Base-by-base conservation (phyloP, 1,284 basidiomycete genomes). In the Melampsora abietis-canadensis region DNA sequence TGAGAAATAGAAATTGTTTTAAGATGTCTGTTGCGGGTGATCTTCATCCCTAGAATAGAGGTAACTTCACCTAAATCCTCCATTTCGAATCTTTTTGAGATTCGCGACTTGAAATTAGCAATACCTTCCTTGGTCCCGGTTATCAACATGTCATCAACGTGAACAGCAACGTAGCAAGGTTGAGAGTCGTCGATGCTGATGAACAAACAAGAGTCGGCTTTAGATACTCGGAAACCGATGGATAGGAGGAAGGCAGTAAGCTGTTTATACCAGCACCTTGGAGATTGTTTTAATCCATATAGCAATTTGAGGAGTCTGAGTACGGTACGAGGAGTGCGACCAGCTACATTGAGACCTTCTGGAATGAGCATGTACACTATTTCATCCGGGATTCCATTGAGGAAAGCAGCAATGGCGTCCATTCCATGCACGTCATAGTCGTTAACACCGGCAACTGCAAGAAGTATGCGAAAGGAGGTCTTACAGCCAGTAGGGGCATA, bases 341-440 rank as follows among this genome's bases (percentile, higher is more conserved):
- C 21, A 19, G 48, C 5, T 4, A 66, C 14, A 27, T 59, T 44
- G 3, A 40, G 19, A 6, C 67, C 67, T 40, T 68, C 14, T 21
- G 66, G 66, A 24, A 59, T 2, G 2, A 12, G 8, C 15, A 59
- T 59, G 51, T 57, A 54, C 12, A 66, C 44, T 34, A n/a, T 34
- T 60, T 68, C 54, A 2, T 68, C 44, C 2, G 54, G 57, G 21
- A 31, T 59, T 6, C 67, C 57, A 46, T 68, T 68, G 12, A 59
- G 57, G 37, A 68, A 68, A 3, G 57, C 67, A 24, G 51, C 46
- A 15, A 60, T 68, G 2, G 67, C 54, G 21, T 68, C 67, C 67
- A 68, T 68, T 27, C 60, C 46, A 24, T 68, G 67, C 1, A 68
- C 44, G 19, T 40, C 21, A 17, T 47, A 68, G 37, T 57, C 37